Percentiles rank a stretch among this genome's conserved stretches.
These are phyloP conservation scores for Marasmius oreades DNA, from an alignment of 1,284 basidiomycete species.

Conservation along the genomic window DNA sequence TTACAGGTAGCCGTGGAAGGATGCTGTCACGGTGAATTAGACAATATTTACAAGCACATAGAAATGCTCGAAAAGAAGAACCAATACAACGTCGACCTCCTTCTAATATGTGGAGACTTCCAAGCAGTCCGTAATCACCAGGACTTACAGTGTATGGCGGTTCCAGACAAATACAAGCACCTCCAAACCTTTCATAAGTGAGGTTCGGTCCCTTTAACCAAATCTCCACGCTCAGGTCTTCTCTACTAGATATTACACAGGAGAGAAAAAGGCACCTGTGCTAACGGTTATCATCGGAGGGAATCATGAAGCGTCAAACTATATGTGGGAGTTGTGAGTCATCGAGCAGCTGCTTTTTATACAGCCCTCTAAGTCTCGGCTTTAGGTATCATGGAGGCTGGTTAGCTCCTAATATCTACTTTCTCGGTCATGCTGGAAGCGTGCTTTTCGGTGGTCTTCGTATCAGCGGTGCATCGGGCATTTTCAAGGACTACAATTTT, in stretches of 20 bases:
- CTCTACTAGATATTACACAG: conserved; percentile 76
- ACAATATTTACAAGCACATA: conserved; percentile 84
- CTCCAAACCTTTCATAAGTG: conserved; percentile 86
- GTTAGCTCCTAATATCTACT: conserved; percentile 97
- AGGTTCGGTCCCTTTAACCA: conserved; percentile 25
- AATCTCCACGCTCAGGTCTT: neutral
- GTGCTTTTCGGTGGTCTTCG: conserved; percentile 84
- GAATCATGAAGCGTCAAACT: conserved; percentile 97
- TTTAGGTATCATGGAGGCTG: conserved; percentile 89
- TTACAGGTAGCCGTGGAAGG: conserved; percentile 86
- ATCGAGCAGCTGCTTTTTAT: neutral
- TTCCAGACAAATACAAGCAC: conserved; percentile 85
- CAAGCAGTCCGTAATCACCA: conserved; percentile 86
- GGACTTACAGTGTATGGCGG: conserved; percentile 89
- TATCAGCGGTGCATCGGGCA: conserved; percentile 90
- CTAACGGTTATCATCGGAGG: conserved; percentile 96
- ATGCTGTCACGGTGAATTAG: conserved; percentile 90
- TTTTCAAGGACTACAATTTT: conserved; percentile 87
- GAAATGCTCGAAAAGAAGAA: conserved; percentile 57
- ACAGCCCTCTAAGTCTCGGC: neutral
- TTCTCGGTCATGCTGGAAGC: conserved; percentile 89
- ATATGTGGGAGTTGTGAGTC: conserved; percentile 92
- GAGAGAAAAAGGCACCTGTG: conserved; percentile 77
- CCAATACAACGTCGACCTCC: conserved; percentile 72
- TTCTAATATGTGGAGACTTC: conserved; percentile 95